Evolutionary conservation across 176 grass and related monocot species (phyloP).

Genomic region (Carex parvula): DNA sequence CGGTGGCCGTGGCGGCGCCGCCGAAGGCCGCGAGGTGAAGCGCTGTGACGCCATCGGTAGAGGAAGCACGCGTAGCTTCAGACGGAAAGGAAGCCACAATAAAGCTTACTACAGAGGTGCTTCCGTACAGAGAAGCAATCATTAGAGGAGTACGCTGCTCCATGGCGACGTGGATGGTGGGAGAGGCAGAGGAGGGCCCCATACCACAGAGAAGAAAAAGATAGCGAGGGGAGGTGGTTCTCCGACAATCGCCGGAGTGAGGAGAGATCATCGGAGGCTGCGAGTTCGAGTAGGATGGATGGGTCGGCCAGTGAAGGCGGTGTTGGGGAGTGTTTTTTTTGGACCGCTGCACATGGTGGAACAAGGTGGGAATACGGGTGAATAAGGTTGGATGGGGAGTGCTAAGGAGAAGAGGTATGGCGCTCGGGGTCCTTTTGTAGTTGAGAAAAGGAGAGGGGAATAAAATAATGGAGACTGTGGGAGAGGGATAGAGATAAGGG

Average conservation of each 20-base stretch:
- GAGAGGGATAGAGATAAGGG: conserved; percentile 42
- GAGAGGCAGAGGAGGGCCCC: conserved; percentile 35
- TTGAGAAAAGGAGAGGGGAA: conserved; percentile 4
- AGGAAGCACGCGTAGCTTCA: conserved; percentile 45
- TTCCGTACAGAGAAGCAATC: conserved; percentile 80
- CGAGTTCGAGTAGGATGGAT: conserved; percentile 59
- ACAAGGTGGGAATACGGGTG: not conserved
- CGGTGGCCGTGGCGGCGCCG: conserved; percentile 31
- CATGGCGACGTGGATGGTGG: conserved; percentile 17
- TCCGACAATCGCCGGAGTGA: conserved; percentile 51
- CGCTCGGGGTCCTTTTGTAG: conserved; percentile 42
- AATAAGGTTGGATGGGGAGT: not conserved
- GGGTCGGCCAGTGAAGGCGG: not conserved
- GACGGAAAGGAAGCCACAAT: conserved; percentile 32
- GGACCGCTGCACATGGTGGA: conserved; percentile 63
- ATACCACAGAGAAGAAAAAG: conserved; percentile 39
- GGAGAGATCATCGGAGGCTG: conserved; percentile 60
- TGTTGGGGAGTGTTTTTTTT: conserved; percentile 45
- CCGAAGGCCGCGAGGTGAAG: conserved; percentile 64
- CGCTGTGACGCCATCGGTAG: conserved; percentile 58
- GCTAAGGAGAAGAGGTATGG: not conserved
- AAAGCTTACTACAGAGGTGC: conserved; percentile 40
- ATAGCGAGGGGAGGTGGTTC: conserved; percentile 31
- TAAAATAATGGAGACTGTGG: conserved; percentile 44
- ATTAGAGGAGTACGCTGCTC: conserved; percentile 73